Evolutionary conservation across 169 alveolate species (phyloP).

Genomic region (Plasmodium vinckei): DNA sequence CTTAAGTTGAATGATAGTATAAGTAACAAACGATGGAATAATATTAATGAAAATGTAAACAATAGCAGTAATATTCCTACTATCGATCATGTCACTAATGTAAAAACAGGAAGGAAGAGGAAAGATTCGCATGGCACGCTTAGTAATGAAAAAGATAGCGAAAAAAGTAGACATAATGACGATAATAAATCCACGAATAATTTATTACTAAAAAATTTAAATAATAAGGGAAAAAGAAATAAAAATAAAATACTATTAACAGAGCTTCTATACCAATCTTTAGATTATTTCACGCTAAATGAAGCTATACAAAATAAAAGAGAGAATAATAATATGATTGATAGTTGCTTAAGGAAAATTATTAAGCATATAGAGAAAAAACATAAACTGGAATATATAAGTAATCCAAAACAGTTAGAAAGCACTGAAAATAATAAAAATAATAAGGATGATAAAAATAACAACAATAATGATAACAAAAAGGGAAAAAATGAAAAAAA

Average conservation of each 20-base stretch:
- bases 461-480: constrained; percentile 7
- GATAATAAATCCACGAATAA: not conserved
- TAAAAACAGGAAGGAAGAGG: not conserved
- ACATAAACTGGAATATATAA: constrained; percentile 35
- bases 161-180: constrained; percentile 3
- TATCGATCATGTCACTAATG: not conserved
- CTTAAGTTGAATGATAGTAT: constrained; percentile 18
- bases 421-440: not conserved
- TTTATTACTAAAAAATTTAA: constrained; percentile 55
- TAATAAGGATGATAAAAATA: constrained; percentile 1
- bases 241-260: constrained; percentile 38
- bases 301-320: constrained; percentile 2
- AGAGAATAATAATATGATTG: constrained; percentile 23
- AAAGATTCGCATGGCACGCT: not conserved
- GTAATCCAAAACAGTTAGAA: constrained; percentile 22
- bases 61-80: not conserved
- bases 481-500: constrained; percentile 26
- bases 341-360: constrained; percentile 30
- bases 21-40: not conserved
- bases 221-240: constrained; percentile 2
- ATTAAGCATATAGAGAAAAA: constrained; percentile 49
- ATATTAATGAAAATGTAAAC: no score
- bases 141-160: not conserved
- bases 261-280: constrained; percentile 36
- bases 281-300: constrained; percentile 65